Evolutionary conservation across 2,329 filamentous ascomycete species (phyloP).

Genomic region (Thyridium curvatum): DNA sequence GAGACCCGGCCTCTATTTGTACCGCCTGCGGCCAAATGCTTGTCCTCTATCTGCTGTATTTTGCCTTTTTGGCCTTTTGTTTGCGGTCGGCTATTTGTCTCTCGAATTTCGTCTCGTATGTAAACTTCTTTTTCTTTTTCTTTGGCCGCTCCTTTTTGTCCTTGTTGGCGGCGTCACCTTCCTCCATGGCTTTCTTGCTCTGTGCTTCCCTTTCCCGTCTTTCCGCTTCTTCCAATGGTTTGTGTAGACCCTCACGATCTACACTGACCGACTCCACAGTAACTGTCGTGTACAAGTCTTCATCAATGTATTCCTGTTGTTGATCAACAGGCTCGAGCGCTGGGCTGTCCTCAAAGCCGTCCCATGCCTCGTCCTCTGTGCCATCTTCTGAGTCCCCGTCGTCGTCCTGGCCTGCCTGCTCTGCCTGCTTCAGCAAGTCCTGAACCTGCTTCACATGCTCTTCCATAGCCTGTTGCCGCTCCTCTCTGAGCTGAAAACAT

Average conservation of each 20-base stretch:
- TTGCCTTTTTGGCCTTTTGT: conserved; percentile 57
- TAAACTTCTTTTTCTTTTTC: conserved; percentile 86
- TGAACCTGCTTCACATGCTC: conserved; percentile 75
- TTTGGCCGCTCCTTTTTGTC: conserved; percentile 48
- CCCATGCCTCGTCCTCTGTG: conserved; percentile 48
- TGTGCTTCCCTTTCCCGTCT: conserved; percentile 37
- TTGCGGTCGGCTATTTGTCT: conserved; percentile 69
- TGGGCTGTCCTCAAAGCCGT: conserved; percentile 53
- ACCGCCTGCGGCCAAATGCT: too few species aligned
- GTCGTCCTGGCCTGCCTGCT: conserved; percentile 33
- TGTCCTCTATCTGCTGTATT: conserved; percentile 16
- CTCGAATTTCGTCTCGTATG: conserved; percentile 85
- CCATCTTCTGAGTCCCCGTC: conserved; percentile 10
- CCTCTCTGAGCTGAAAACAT: conserved; percentile 66
- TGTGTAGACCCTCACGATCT: conserved; percentile 65
- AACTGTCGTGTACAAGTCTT: conserved; percentile 92
- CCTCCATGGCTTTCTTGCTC: conserved; percentile 6
- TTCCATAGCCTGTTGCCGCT: conserved; percentile 74
- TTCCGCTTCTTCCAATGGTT: conserved; percentile 34
- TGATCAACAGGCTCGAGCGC: conserved; percentile 56
- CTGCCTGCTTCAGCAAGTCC: conserved; percentile 57
- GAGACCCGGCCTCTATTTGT: too few species aligned
- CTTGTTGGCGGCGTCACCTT: conserved; percentile 2
- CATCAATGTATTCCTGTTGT: conserved; percentile 92
- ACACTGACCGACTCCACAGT: conserved; percentile 86